Evolutionary conservation across 23 red algal genomes (phyloP), one percentile per base, ranked within the genome.

Genomic region (Cyanidiococcus yangmingshanensis): DNA sequence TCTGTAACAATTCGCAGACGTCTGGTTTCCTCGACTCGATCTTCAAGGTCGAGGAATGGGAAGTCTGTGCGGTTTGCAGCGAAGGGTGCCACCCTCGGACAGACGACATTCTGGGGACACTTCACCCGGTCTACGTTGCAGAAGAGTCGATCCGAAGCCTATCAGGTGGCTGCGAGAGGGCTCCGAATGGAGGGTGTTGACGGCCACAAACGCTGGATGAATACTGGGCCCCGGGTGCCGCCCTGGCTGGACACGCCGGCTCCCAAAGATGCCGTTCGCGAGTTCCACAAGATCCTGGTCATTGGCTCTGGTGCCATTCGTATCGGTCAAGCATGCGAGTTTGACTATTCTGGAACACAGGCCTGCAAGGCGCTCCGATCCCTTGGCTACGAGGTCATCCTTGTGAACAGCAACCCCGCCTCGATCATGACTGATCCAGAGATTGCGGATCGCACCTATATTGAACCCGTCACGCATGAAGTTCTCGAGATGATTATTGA

Each of bases 371-470:
- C 94, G 54, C 87, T 98, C n/a, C 82, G 77, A 3, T 74, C 84
- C 24, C 84, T 89, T 59, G 94, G 94, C 2, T 98, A 89, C 79
- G 41, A 68, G 1, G 94, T 98, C 39, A 88, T 98, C 40, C 82
- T 98, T 24, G 87, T 98, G 76, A 98, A 98, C 63, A 87, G 77
- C 74, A 98, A 98, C 54, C 94, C 94, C 0, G 94, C 94, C 1
- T 87, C 94, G 36, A 98, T 98, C 54, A 98, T 98, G 94, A 98
- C 94, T 32, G 94, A 98, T 76, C 85, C 85, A 24, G 94, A 98
- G 67, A 98, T 85, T 51, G 94, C 94, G 38, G 94, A 98, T 51
- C 79, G 94, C 12, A 90, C 87, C 2, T 98, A 98, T 54, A 89
- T 98, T 40, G 94, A 98, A 76, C 94, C 94, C 16, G 58, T 98